Conservation (phyloP, 495 filamentous ascomycete genomes). For the Podospora appendiculata region DNA sequence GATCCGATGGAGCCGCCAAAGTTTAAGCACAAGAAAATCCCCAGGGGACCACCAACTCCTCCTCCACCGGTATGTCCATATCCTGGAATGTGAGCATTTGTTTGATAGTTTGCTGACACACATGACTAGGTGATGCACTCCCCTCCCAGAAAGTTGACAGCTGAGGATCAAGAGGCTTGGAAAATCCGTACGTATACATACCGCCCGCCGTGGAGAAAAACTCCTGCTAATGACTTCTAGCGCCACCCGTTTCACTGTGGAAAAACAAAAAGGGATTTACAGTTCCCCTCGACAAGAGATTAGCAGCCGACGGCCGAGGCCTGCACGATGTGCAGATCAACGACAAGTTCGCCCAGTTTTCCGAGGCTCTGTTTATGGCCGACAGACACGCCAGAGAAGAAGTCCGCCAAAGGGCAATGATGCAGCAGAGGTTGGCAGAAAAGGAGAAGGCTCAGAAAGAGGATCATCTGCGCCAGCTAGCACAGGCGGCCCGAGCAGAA, state of each 20-base stretch:
- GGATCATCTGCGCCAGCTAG: constrained; percentile 81
- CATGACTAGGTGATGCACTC: constrained; percentile 66
- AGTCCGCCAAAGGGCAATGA: constrained; percentile 81
- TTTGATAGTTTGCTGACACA: no score
- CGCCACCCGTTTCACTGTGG: constrained; percentile 94
- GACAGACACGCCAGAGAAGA: constrained; percentile 94
- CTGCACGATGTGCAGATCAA: constrained; percentile 95
- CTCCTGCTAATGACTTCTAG: neutral
- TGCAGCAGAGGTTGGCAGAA: constrained; percentile 96
- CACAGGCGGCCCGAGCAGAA: constrained; percentile 85
- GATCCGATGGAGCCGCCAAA: constrained; percentile 99
- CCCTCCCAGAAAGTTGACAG: constrained; percentile 88
- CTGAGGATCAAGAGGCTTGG: constrained; percentile 96
- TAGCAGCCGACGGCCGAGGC: constrained; percentile 91
- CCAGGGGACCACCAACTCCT: constrained; percentile 84
- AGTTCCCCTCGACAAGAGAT: constrained; percentile 88
- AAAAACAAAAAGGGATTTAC: constrained; percentile 99
- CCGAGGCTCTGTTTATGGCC: constrained; percentile 87
- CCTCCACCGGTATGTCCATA: constrained; percentile 58
- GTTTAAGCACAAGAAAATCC: constrained; percentile 98
- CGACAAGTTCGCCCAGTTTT: constrained; percentile 96
- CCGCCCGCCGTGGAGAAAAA: no score
- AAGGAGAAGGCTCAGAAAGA: constrained; percentile 94
- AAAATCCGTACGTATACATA: constrained; percentile 47
- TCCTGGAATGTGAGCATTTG: no score